phyloP scores from a whole-genome alignment of 164 flowering plant genomes.

The Magnolia changhungtana region DNA sequence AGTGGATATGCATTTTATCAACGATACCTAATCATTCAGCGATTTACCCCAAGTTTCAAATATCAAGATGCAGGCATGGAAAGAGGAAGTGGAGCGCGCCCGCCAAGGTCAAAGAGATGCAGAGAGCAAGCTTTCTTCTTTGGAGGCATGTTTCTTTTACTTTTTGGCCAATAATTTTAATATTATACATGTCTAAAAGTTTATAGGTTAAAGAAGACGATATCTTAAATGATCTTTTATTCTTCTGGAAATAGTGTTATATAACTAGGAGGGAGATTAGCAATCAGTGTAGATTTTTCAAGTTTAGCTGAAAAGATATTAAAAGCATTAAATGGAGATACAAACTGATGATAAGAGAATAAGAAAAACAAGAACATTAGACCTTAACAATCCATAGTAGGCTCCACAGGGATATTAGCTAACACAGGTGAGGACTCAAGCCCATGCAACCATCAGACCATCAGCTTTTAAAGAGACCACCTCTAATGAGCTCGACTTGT shows the following conservation, averaged over 20 bases:
- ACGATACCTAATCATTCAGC: not conserved
- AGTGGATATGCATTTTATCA: not conserved
- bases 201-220: not conserved
- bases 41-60: slow-evolving; percentile 5
- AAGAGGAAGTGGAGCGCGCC: slow-evolving; percentile 97
- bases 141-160: slow-evolving; percentile 59
- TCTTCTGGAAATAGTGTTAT: not conserved
- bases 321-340: no score
- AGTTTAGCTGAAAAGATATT: no score
- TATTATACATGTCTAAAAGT: not conserved
- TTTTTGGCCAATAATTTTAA: not conserved
- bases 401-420: no score
- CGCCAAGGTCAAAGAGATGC: slow-evolving; percentile 97
- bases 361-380: no score
- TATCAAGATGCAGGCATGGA: slow-evolving; percentile 88
- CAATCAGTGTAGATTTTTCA: not conserved
- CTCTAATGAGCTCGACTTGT: no score
- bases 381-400: no score
- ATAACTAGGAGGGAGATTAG: not conserved
- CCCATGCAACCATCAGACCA: no score
- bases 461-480: no score
- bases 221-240: not conserved
- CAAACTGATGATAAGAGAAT: no score
- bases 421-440: no score
- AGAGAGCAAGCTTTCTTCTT: slow-evolving; percentile 73